Evolutionary conservation across 306 rosid species (phyloP), one percentile per base, ranked within the genome.

Genomic region (Prosopis cineraria): DNA sequence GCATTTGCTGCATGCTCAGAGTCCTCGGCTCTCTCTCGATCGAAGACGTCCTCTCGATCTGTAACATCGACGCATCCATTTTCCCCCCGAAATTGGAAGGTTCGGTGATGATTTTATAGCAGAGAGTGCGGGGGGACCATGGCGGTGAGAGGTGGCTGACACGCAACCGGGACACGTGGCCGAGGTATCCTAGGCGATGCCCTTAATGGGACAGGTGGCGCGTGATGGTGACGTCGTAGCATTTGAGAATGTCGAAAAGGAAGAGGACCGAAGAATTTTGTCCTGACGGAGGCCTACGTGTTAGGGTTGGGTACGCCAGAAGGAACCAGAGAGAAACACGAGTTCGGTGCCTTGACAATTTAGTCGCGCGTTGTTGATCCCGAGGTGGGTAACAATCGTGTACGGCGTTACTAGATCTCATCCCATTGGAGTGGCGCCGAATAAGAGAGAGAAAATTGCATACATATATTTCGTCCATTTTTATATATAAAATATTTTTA

Each of bases 1-100:
- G 87, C 74, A 93, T 78, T 80, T 93, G 93, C 33, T 78, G 56
- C 45, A 86, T 72, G 44, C 68, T 48, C 3, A 93, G 88, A 80
- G 98, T 89, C 25, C 86, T 89, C 27, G 98, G 98, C 85, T 93
- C 98, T 27, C 79, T 86, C 69, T 93, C 98, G 41, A 93, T 93
- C 0, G 98, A 93, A 5, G 91, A 91, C 72, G 80, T 91, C 70
- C 96, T 82, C 16, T 84, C 84, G 41, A 89, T 81, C n/a, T 77
- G 10, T 44, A 78, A 73, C 78, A 64, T 64, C 9, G 82, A 12
- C 9, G 69, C 77, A 77, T 79, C 84, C 88, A 85, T 83, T 59
- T 22, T 8, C 13, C 55, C 25, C 4, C 2, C 7, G 11, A n/a
- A 50, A 0, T 11, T 2, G 58, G 60, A 22, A 53, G 4, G 6